Evolutionary conservation across 805 yeast genomes (phyloP), one percentile per base, ranked within the genome.

Genomic region (Citeromyces nyonsensis): DNA sequence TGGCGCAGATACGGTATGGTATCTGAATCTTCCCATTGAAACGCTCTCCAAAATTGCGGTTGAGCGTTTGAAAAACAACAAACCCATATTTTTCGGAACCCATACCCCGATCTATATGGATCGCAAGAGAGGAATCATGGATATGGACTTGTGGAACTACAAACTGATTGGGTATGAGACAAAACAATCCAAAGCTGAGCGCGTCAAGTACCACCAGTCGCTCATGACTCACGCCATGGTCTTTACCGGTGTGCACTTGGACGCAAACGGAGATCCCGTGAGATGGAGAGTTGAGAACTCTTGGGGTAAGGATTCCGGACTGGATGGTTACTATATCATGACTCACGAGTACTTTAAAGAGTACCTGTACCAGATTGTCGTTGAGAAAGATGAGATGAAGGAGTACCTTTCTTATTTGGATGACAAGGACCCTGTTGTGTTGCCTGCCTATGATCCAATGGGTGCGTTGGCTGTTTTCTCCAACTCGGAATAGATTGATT

Each of bases 141-240:
- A 82, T 48, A 61, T 70, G 12, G 63, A 67, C 24, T 65, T 79
- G 10, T 83, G 75, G 71, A 74, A 78, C 47, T 80, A 75, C 53
- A 59, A 68, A 37, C 55, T 73, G 31, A 18, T 18, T 18, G 72
- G 75, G 32, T 63, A 73, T 61, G 54, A 63, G 10, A 45, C 51
- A 9, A 44, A 36, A 20, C 42, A 53, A 39, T 49, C 51, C 28
- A 62, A 63, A 35, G 47, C 45, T 24, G 56, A 52, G 37, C 43
- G 59, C 27, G 38, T 54, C 22, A 33, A 49, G 37, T 38, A 56
- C 9, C 57, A 56, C 8, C 53, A 58, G 5, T 76, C 86, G 15
- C 63, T 70, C 42, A 81, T 84, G 91, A 83, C 94, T 10, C 95
- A 83, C 47, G 95, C 95, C 24, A 83, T 83, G 95, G 72, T 75